These are phyloP conservation scores for Curvularia eragrostidis DNA, from an alignment of 2,329 filamentous ascomycete genomes.

Conservation along the genomic window DNA sequence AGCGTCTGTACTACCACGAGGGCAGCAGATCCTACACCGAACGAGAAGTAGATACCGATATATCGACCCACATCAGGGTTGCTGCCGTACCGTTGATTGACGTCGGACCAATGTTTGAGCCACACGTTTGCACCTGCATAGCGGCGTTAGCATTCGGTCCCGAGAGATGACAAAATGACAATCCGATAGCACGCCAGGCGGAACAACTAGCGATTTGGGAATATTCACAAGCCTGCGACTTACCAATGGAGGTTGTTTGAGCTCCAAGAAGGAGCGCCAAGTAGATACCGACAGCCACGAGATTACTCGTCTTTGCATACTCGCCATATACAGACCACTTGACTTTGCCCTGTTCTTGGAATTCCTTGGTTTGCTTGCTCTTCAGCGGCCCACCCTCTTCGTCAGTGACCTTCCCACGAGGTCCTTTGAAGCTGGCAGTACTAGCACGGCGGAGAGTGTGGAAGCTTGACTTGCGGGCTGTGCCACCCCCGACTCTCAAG, in stretches of 20 bases:
- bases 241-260: constrained; percentile 82
- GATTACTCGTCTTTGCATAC: constrained; percentile 93
- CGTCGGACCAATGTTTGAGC: constrained; percentile 91
- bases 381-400: constrained; percentile 79
- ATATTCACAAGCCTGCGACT: constrained; percentile 36
- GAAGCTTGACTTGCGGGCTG: constrained; percentile 71
- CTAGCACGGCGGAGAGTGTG: constrained; percentile 87
- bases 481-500: constrained; percentile 67
- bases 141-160: constrained; percentile 29
- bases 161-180: constrained; percentile 28
- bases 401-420: constrained; percentile 81
- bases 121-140: constrained; percentile 77
- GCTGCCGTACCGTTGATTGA: constrained; percentile 69
- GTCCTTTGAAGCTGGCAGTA: constrained; percentile 86
- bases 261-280: constrained; percentile 76
- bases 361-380: constrained; percentile 86
- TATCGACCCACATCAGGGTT: constrained; percentile 87
- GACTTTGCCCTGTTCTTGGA: constrained; percentile 92
- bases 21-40: constrained; percentile 84
- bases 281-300: constrained; percentile 83
- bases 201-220: too few species aligned
- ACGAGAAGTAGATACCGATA: constrained; percentile 93
- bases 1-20: constrained; percentile 91
- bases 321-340: constrained; percentile 95
- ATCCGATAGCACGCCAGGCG: constrained; percentile 18